Evolutionary conservation across 176 grass and related monocot genomes (phyloP).

Genomic region (Carex pumila): DNA sequence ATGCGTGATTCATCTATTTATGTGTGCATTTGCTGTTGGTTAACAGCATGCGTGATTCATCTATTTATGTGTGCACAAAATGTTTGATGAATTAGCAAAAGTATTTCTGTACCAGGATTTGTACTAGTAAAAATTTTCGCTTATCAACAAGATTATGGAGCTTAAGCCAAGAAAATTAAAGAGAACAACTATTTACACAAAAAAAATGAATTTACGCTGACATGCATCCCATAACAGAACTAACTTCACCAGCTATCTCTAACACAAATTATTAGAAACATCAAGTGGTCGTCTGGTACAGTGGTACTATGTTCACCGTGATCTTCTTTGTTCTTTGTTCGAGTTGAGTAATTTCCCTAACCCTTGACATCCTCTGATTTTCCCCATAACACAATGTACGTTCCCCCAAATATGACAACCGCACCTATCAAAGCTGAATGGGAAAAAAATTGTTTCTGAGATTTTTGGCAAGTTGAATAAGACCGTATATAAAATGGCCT

Average conservation of each 20-base stretch:
- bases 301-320: neutral
- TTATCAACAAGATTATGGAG: too few species aligned
- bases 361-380: slow-evolving; percentile 33
- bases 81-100: neutral
- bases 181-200: neutral
- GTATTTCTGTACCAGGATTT: too few species aligned
- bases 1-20: too few species aligned
- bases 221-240: neutral
- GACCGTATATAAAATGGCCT: neutral
- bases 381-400: slow-evolving; percentile 45
- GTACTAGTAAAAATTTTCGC: too few species aligned
- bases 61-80: too few species aligned
- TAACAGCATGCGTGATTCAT: neutral
- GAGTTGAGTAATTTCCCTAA: neutral
- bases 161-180: neutral
- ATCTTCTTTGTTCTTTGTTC: neutral
- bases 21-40: neutral
- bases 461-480: neutral
- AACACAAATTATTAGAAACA: neutral
- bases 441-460: neutral
- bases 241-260: neutral
- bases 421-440: slow-evolving; percentile 48
- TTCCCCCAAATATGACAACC: slow-evolving; percentile 32
- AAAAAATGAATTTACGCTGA: neutral
- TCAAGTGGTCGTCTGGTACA: slow-evolving; percentile 31